A percentile compares a stretch with the other conserved stretches of the same genome.
phyloP scores from a whole-genome alignment of 306 rosid genomes.

The Fragaria ananassa region DNA sequence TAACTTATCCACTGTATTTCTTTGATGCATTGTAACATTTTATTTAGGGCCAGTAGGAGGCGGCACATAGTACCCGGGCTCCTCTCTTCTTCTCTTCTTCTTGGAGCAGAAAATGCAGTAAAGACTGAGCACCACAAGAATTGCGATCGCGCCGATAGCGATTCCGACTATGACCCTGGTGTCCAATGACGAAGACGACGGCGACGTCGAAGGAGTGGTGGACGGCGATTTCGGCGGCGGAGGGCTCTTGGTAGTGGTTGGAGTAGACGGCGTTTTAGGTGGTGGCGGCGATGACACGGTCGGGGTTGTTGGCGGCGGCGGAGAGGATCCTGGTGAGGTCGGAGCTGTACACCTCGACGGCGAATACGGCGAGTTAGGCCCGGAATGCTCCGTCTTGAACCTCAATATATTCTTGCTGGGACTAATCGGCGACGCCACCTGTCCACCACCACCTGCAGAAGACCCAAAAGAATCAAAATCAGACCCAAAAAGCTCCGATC shows the following conservation, averaged over 20 bases:
- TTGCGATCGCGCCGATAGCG: slow-evolving; percentile 61
- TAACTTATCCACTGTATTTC: too few species aligned
- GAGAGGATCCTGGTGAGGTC: slow-evolving; percentile 21
- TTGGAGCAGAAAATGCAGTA: slow-evolving; percentile 55
- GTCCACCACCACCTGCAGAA: too few species aligned
- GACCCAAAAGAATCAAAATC: too few species aligned
- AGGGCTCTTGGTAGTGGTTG: slow-evolving; percentile 8
- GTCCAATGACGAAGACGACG: slow-evolving; percentile 35
- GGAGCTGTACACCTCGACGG: too few species aligned
- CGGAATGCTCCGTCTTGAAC: too few species aligned
- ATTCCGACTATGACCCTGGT: slow-evolving; percentile 65
- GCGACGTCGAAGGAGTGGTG: slow-evolving; percentile 28
- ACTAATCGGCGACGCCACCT: too few species aligned
- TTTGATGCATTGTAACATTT: too few species aligned
- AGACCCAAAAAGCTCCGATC: too few species aligned
- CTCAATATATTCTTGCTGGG: too few species aligned
- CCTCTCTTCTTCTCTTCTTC: slow-evolving; percentile 66
- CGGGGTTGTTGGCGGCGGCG: slow-evolving; percentile 25
- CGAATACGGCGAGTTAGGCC: too few species aligned
- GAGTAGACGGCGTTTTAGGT: slow-evolving; percentile 31
- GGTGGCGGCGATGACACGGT: slow-evolving; percentile 21
- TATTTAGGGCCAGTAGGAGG: slow-evolving; percentile 22
- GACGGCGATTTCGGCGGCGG: slow-evolving; percentile 36
- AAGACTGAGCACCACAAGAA: slow-evolving; percentile 52
- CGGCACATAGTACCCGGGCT: slow-evolving; percentile 44